Evolutionary conservation across 495 filamentous ascomycete genomes (phyloP).

Genomic region (Glarea lozoyensis): DNA sequence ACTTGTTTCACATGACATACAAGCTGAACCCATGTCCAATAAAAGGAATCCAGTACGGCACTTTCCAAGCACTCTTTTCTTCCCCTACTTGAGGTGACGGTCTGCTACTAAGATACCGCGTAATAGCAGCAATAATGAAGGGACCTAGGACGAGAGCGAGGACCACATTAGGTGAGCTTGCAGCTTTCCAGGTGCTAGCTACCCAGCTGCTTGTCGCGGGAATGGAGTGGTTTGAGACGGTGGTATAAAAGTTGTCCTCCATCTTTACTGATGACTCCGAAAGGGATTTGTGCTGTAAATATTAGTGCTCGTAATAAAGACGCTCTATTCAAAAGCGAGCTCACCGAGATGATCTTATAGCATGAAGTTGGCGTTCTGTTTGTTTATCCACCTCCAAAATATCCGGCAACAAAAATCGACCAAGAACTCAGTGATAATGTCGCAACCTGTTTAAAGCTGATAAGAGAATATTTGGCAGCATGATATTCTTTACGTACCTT

Average conservation of each 20-base stretch:
- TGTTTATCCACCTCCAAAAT: no score
- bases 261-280: no score
- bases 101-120: slow-evolving; percentile 10
- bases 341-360: no score
- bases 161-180: not conserved
- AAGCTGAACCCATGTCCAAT: slow-evolving; percentile 45
- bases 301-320: no score
- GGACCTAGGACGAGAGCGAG: slow-evolving; percentile 5
- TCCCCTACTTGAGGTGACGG: not conserved
- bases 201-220: not conserved
- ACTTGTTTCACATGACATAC: slow-evolving; percentile 32
- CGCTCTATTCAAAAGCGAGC: no score
- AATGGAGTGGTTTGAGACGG: not conserved
- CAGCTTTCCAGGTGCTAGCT: not conserved
- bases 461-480: no score
- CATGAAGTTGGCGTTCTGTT: no score
- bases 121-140: slow-evolving; percentile 8
- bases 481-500: no score
- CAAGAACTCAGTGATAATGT: no score
- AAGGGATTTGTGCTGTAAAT: no score
- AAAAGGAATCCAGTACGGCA: slow-evolving; percentile 53
- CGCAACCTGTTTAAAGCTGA: no score
- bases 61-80: slow-evolving; percentile 25
- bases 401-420: no score
- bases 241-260: slow-evolving; percentile 14